Conservation (phyloP, 176 grass and related monocot genomes). For the Zea luxurians region DNA sequence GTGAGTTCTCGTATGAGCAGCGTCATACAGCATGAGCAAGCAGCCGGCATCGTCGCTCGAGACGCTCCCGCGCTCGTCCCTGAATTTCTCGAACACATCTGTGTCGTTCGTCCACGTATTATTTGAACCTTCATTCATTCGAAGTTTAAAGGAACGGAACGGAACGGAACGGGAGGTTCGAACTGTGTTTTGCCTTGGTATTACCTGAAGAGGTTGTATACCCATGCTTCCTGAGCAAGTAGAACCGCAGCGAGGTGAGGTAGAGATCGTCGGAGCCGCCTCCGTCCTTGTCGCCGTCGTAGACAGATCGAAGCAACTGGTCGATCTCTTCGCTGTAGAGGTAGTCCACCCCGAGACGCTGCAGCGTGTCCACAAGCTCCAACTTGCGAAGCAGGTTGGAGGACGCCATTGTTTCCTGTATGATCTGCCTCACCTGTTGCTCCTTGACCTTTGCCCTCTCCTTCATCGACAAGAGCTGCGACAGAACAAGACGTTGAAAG, state of each 20-base stretch:
- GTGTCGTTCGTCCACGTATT: neutral
- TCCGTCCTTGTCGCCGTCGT: too few relatives aligned
- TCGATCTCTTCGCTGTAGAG: neutral
- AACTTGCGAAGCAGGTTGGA: neutral
- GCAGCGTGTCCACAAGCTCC: too few relatives aligned
- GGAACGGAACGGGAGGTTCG: too few relatives aligned
- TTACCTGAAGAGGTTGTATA: too few relatives aligned
- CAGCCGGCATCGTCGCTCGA: constrained; percentile 3
- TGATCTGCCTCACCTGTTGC: constrained; percentile 19
- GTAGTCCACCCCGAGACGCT: neutral
- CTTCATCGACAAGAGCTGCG: constrained; percentile 26
- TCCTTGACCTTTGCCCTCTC: neutral
- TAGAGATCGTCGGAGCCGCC: too few relatives aligned
- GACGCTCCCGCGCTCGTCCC: constrained; percentile 11
- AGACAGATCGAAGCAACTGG: neutral
- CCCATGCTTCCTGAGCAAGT: too few relatives aligned
- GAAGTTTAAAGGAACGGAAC: too few relatives aligned
- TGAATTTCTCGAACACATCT: constrained; percentile 49
- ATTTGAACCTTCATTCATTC: too few relatives aligned
- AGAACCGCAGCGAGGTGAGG: too few relatives aligned
- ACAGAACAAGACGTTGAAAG: too few relatives aligned
- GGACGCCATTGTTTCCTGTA: neutral
- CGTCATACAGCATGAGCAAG: constrained; percentile 33
- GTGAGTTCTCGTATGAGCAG: constrained; percentile 21
- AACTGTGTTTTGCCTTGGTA: too few relatives aligned